Evolutionary conservation across 2,329 filamentous ascomycete species (phyloP), one percentile per base, ranked within the genome.

Genomic region (Grosmannia huntii): DNA sequence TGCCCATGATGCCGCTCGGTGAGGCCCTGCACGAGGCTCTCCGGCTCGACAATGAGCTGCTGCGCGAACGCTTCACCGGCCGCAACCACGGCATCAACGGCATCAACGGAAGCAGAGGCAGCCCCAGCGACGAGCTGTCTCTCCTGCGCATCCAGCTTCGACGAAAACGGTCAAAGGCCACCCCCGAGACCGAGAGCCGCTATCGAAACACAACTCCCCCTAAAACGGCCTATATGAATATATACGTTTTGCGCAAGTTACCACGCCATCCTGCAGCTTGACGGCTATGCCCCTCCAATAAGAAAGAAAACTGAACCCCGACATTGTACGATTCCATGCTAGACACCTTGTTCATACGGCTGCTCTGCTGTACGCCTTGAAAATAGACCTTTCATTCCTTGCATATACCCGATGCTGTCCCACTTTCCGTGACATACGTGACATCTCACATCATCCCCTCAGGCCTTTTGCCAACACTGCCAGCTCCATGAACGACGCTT

Each of bases 101-200:
- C 28, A 28, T 4, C 28, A 28, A n/a, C 27, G 27, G 31, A 5
- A 33, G 11, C 31, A 33, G 31, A 33, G 6, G 31, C 31, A 11
- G 31, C 31, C 31, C 31, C 3, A 53, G 21, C 2, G 23, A 12
- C 10, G 38, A 41, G 5, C 1, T 25, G 3, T 19, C 28, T n/a
- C 57, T 52, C 28, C 16, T 63, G 56, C 57, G 58, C 2, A 59
- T 64, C 12, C 61, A 48, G 1, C 58, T 64, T 23, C 58, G 62
- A 14, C 51, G 57, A 23, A 44, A 54, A 21, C 57, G 25, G 1
- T 5, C 21, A 21, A 21, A 11, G 1, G 9, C 10, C 9, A n/a
- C 21, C 14, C 31, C 23, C 25, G 27, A n/a, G 16, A 33, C 12
- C 14, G 23, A 51, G 38, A 41, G 14, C 38, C 38, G 38, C 5